These are phyloP conservation scores for Geranomyces michiganensis DNA, from an alignment of 192 early-diverging fungal genomes.

Conservation along the genomic window DNA sequence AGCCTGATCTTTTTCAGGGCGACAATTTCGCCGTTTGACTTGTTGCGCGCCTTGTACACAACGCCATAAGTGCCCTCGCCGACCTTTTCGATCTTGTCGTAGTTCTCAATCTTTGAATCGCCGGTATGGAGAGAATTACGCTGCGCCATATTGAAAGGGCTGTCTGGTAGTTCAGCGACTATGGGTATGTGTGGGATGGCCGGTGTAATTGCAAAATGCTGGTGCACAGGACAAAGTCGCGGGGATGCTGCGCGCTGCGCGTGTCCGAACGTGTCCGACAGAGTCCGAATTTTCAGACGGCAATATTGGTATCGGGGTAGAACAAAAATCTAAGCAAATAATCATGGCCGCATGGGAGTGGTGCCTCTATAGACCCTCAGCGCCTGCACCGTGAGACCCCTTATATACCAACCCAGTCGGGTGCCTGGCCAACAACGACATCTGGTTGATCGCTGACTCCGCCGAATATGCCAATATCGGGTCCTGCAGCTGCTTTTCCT, in stretches of 20 bases:
- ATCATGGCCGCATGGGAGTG: no score
- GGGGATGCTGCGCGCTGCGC: no score
- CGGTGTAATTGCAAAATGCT: no score
- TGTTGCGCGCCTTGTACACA: conserved; percentile 79
- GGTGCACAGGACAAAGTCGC: no score
- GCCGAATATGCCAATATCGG: conserved; percentile 80
- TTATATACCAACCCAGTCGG: conserved; percentile 94
- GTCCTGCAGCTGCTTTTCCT: conserved; percentile 47
- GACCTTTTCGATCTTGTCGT: conserved; percentile 80
- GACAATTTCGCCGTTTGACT: conserved; percentile 79
- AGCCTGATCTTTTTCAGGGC: conserved; percentile 95
- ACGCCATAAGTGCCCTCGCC: conserved; percentile 97
- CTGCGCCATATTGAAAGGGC: no score
- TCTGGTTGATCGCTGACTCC: conserved; percentile 73
- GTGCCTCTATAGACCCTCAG: conserved; percentile 61
- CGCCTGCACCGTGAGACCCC: conserved; percentile 84
- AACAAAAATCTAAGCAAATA: no score
- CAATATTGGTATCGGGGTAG: no score
- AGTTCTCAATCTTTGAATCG: conserved; percentile 21
- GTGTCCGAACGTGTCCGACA: no score
- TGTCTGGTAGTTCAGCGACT: no score
- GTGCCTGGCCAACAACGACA: conserved; percentile 78
- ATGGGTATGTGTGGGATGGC: no score
- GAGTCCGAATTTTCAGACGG: no score
- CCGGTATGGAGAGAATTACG: not conserved